Percentiles rank a stretch among this genome's conserved stretches.
These are phyloP conservation scores for Fomitopsis serialis DNA, from an alignment of 768 basidiomycete genomes.

Conservation along the genomic window DNA sequence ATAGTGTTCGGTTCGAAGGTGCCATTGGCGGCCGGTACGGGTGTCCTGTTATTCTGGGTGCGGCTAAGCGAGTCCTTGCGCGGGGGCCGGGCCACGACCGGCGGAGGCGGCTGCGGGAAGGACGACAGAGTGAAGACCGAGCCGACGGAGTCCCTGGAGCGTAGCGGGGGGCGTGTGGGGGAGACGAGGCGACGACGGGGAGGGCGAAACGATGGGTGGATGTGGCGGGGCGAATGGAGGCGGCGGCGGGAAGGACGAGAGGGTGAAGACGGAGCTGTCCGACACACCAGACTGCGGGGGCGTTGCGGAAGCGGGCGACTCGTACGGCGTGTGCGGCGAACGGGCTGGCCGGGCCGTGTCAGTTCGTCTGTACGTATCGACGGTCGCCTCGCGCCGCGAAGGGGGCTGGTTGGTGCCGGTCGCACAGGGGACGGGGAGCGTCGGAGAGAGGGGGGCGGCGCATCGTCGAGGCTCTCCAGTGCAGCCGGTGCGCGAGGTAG, in stretches of 20 bases:
- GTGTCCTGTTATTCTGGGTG: not conserved
- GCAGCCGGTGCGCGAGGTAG: conserved; percentile 14
- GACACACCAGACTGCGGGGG: not conserved
- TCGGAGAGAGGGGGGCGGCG: conserved; percentile 37
- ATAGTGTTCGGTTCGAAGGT: conserved; percentile 9
- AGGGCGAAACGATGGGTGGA: not conserved
- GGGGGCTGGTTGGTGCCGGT: not conserved
- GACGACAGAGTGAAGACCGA: conserved; percentile 19
- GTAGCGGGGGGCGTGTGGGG: conserved; percentile 7
- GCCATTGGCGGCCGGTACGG: not conserved
- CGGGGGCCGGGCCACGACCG: not conserved
- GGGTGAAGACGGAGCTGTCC: not conserved
- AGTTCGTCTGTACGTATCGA: not conserved
- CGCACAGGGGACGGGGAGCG: conserved; percentile 27
- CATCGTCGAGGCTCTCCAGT: conserved; percentile 31
- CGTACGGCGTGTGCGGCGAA: not conserved
- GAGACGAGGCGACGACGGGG: not conserved
- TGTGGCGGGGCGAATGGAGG: not conserved
- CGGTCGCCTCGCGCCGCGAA: not conserved
- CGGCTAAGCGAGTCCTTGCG: not conserved
- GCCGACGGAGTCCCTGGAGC: conserved; percentile 8
- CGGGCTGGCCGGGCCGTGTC: not conserved
- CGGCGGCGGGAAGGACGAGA: not conserved
- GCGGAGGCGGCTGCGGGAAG: conserved; percentile 19
- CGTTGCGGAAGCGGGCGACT: not conserved